phyloP scores from a whole-genome alignment of 1,139 yeast species.

The Kazachstania sp. region DNA sequence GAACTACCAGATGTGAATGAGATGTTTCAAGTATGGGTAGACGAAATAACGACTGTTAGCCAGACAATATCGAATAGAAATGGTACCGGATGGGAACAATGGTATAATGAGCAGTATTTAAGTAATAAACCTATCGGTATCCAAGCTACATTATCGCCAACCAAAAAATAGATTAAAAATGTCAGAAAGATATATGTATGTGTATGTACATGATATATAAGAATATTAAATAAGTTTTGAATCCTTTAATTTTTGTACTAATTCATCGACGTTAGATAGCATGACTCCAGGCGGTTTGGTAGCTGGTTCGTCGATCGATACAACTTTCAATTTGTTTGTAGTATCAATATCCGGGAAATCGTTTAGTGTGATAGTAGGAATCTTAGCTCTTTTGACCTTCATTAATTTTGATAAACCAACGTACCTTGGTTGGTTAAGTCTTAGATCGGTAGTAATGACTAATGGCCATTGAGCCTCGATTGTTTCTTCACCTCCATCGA shows the following conservation, averaged over 20 bases:
- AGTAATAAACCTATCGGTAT: slow-evolving; percentile 28
- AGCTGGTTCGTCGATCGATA: slow-evolving; percentile 80
- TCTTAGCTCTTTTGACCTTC: slow-evolving; percentile 97
- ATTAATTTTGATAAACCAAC: slow-evolving; percentile 90
- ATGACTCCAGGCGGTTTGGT: slow-evolving; percentile 72
- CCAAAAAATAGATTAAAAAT: slow-evolving; percentile 8
- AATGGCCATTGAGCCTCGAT: slow-evolving; percentile 72
- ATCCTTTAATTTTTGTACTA: slow-evolving; percentile 70
- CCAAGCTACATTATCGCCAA: slow-evolving; percentile 20
- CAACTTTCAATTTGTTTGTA: slow-evolving; percentile 53
- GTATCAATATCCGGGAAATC: slow-evolving; percentile 60
- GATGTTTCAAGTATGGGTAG: slow-evolving; percentile 26
- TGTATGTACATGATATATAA: not conserved
- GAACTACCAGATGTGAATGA: slow-evolving; percentile 16
- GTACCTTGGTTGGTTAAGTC: slow-evolving; percentile 90
- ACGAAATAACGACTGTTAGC: slow-evolving; percentile 11
- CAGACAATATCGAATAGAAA: too few species aligned
- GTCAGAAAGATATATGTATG: not conserved
- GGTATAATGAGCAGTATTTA: slow-evolving; percentile 22
- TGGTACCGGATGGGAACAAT: slow-evolving; percentile 16
- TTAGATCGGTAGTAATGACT: slow-evolving; percentile 83
- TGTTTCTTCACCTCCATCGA: slow-evolving; percentile 91
- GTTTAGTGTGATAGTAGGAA: slow-evolving; percentile 52
- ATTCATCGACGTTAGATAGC: slow-evolving; percentile 74
- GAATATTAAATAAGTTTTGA: slow-evolving; percentile 42